Evolutionary conservation across 305 asterid species (phyloP).

Genomic region (Withania somnifera): DNA sequence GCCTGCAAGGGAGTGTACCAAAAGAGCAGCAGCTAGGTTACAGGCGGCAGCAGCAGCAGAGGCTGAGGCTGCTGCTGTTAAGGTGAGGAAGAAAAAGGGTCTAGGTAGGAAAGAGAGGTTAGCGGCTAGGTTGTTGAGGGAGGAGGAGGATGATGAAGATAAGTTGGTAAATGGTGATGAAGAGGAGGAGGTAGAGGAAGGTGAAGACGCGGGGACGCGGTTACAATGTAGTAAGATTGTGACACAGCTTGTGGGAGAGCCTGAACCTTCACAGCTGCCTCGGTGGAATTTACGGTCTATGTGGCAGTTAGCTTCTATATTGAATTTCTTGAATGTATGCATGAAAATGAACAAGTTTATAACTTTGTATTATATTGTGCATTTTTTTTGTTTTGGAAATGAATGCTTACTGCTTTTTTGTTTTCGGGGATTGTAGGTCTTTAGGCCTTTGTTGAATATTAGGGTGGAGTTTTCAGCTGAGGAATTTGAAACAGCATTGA

Average conservation of each 20-base stretch:
- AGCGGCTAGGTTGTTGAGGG: conserved; percentile 51
- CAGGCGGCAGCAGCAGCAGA: conserved; percentile 80
- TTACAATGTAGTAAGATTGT: conserved; percentile 48
- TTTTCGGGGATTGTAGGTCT: conserved; percentile 46
- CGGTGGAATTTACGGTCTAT: conserved; percentile 81
- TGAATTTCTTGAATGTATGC: conserved; percentile 91
- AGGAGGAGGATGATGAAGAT: conserved; percentile 49
- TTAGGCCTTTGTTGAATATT: conserved; percentile 79
- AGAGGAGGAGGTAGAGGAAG: conserved; percentile 29
- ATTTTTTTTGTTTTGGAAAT: background rate
- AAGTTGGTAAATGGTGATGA: too few relatives aligned
- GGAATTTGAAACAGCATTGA: conserved; percentile 93
- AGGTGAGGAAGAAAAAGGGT: conserved; percentile 50
- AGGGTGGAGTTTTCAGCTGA: conserved; percentile 84
- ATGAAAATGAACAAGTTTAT: background rate
- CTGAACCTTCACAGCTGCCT: conserved; percentile 80
- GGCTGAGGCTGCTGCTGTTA: conserved; percentile 65
- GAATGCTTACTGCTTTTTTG: background rate
- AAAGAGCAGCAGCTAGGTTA: conserved; percentile 76
- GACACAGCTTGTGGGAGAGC: conserved; percentile 66
- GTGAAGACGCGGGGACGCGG: conserved; percentile 33
- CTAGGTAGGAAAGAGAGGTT: conserved; percentile 40
- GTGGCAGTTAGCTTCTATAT: conserved; percentile 96
- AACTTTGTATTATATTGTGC: conserved; percentile 4
- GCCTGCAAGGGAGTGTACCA: conserved; percentile 96